These are phyloP conservation scores for Russula ochroleuca DNA, from an alignment of 768 basidiomycete species.

Conservation along the genomic window DNA sequence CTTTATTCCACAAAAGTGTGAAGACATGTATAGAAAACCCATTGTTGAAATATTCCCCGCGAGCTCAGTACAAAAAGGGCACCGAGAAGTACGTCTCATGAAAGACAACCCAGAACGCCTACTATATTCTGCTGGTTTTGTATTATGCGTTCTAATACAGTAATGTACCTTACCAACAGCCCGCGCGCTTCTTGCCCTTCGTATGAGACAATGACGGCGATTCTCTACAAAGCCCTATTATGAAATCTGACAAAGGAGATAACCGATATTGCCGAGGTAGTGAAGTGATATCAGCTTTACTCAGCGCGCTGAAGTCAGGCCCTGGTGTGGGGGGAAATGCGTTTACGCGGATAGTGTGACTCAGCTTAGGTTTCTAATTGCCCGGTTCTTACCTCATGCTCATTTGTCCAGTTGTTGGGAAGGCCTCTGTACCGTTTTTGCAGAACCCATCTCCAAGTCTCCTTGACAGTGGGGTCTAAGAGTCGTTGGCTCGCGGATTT, in stretches of 20 bases:
- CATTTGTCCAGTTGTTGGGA: too few relatives aligned
- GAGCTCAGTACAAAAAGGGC: conserved; percentile 47
- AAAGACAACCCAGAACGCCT: background rate
- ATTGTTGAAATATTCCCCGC: conserved; percentile 51
- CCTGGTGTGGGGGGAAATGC: too few relatives aligned
- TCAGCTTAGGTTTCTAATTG: too few relatives aligned
- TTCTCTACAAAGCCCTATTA: background rate
- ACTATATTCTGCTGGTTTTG: background rate
- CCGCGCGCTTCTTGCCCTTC: background rate
- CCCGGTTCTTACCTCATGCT: too few relatives aligned
- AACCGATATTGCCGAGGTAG: too few relatives aligned
- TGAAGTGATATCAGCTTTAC: too few relatives aligned
- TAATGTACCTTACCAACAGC: background rate
- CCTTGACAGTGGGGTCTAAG: too few relatives aligned
- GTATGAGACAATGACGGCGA: background rate
- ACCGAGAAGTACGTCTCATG: conserved; percentile 47
- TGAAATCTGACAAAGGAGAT: background rate
- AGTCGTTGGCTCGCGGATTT: too few relatives aligned
- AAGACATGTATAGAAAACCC: conserved; percentile 50
- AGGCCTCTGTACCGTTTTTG: too few relatives aligned
- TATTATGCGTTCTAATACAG: background rate
- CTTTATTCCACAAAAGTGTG: conserved; percentile 63
- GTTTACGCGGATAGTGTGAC: too few relatives aligned
- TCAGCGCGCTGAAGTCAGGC: too few relatives aligned
- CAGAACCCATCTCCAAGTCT: too few relatives aligned